Percentiles rank a stretch among this genome's conserved stretches.
Evolutionary conservation across 371 early-diverging fungal genomes (phyloP).

Genomic region (Mortierella sp.): DNA sequence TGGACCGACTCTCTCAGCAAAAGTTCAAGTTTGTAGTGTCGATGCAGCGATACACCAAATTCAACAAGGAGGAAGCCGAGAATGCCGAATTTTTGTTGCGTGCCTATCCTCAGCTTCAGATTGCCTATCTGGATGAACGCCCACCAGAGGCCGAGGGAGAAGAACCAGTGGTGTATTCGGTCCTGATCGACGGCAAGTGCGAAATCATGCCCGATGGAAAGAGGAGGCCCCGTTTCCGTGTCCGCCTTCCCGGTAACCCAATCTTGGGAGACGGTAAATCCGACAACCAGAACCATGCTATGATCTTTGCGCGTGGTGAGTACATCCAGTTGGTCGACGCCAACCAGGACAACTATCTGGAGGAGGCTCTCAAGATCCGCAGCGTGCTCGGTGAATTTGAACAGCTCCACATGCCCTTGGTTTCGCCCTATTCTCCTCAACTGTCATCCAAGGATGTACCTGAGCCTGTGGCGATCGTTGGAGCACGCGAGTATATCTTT

Average conservation of each 20-base stretch:
- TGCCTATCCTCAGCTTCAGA: slow-evolving; percentile 81
- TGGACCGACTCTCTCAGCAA: slow-evolving; percentile 70
- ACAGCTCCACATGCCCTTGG: slow-evolving; percentile 64
- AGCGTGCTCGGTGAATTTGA: slow-evolving; percentile 89
- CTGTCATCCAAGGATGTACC: slow-evolving; percentile 47
- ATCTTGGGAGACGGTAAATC: slow-evolving; percentile 92
- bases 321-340: slow-evolving; percentile 88
- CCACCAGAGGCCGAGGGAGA: slow-evolving; percentile 60
- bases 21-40: slow-evolving; percentile 88
- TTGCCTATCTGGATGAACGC: slow-evolving; percentile 82
- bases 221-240: slow-evolving; percentile 75
- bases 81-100: slow-evolving; percentile 80
- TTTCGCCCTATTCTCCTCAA: slow-evolving; percentile 74
- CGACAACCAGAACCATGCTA: slow-evolving; percentile 88
- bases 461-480: slow-evolving; percentile 89
- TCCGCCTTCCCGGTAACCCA: slow-evolving; percentile 87
- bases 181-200: slow-evolving; percentile 80
- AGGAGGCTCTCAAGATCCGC: slow-evolving; percentile 88
- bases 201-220: slow-evolving; percentile 68
- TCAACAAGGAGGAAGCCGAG: slow-evolving; percentile 78
- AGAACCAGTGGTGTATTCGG: slow-evolving; percentile 70
- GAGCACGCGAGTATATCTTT: slow-evolving; percentile 91
- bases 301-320: slow-evolving; percentile 88
- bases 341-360: slow-evolving; percentile 92
- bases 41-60: slow-evolving; percentile 87